Base-by-base conservation (phyloP, 2,329 filamentous ascomycete species). In the Alternaria brassicae region DNA sequence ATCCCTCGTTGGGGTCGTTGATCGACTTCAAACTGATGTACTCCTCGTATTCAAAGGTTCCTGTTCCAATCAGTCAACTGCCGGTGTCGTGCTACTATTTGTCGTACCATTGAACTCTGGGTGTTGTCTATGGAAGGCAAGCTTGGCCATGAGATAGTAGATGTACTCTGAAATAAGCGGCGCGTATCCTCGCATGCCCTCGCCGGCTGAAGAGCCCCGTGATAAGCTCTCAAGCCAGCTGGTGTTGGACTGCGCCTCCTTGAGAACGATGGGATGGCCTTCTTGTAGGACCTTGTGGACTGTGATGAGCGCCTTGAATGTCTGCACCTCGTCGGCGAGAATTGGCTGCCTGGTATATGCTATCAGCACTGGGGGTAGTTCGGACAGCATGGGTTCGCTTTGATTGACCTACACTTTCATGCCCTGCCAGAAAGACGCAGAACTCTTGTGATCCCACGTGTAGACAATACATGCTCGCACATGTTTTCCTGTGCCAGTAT, bases 361-460 rank as follows among this genome's bases (percentile, higher is more conserved):
- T 19, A 27, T 74, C 53, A 74, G 68, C 48, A 52, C 41, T 32
- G 53, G 37, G 34, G 12, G 25, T 36, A 15, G 19, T 23, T 6
- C 36, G 19, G 34, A 37, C 37, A 27, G 15, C 21, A 10, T n/a
- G 25, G 23, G 36, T 30, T 47, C 56, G 52, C 56, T 34, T 15
- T 12, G 30, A 40, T 49, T 54, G 42, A 70, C 90, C 69, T 86
- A 96, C 90, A 98, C 93, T 88, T 99, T 99, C 86, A 99, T 96
- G 77, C 93, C 94, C 57, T 92, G 88, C 95, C 95, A 99, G 79
- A 99, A 99, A 75, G 93, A 92, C 76, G 88, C 85, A 40, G 93
- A 96, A 66, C 91, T 96, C 82, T 96, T 96, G 83, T 99, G 93
- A 81, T 99, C 95, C 95, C 95, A 99, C 59, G 94, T 98, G 80